A percentile compares a stretch with the other conserved stretches of the same genome.
phyloP scores from a whole-genome alignment of 2,329 filamentous ascomycete species.

The Xylariaceae sp. region DNA sequence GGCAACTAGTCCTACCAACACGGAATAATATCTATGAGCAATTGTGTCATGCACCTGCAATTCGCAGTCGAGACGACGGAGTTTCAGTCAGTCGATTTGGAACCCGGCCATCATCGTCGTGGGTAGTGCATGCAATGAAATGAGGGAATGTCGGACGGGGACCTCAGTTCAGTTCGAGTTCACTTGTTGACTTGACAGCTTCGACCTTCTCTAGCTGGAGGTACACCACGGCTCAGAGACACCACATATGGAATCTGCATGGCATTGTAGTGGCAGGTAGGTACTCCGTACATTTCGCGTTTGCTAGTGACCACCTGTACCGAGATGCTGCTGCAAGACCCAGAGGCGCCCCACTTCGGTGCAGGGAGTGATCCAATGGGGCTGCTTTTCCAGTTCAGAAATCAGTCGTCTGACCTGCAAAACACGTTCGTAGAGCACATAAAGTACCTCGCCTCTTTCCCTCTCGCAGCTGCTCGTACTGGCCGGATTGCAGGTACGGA shows the following conservation, averaged over 20 bases:
- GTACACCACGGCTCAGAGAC: too few relatives aligned
- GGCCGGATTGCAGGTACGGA: too few relatives aligned
- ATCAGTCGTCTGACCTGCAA: slow-evolving; percentile 23
- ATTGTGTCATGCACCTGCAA: too few relatives aligned
- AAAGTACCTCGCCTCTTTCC: background rate
- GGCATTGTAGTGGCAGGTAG: slow-evolving; percentile 2
- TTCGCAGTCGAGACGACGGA: too few relatives aligned
- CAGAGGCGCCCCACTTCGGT: slow-evolving; percentile 16
- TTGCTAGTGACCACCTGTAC: slow-evolving; percentile 17
- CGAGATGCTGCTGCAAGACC: slow-evolving; percentile 19
- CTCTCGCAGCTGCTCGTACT: background rate
- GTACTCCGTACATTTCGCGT: slow-evolving; percentile 7
- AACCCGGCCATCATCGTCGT: background rate
- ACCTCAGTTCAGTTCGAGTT: background rate
- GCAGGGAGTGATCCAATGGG: slow-evolving; percentile 17
- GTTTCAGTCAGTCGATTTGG: too few relatives aligned
- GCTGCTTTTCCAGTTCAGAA: slow-evolving; percentile 12
- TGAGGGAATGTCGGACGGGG: slow-evolving; percentile 7
- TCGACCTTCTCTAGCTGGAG: too few relatives aligned
- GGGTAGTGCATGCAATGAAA: background rate
- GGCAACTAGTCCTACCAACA: too few relatives aligned
- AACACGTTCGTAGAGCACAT: slow-evolving; percentile 13
- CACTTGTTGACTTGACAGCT: too few relatives aligned
- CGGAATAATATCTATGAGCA: too few relatives aligned
- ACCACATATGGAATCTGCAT: background rate